These are phyloP conservation scores for Cutaneotrichosporon arboriforme DNA, from an alignment of 1,284 basidiomycete species.

Conservation along the genomic window DNA sequence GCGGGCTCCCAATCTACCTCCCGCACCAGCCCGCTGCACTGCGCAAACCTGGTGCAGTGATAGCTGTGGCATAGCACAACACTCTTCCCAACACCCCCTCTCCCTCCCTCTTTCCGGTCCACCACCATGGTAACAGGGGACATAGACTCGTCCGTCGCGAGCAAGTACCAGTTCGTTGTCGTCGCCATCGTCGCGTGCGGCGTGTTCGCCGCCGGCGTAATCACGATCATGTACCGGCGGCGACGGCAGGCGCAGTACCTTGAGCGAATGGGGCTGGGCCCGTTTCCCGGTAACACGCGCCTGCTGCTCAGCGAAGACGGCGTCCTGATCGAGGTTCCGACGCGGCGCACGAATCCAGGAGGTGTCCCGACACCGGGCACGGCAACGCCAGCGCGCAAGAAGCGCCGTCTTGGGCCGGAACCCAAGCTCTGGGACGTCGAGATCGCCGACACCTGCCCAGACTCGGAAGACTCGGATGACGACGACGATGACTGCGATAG, in stretches of 20 bases:
- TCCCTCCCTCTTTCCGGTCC: not conserved
- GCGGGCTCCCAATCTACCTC: too few species aligned
- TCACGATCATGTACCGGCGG: slow-evolving; percentile 22
- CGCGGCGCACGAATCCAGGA: not conserved
- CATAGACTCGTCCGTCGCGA: not conserved
- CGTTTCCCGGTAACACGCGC: slow-evolving; percentile 3
- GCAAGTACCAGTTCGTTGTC: slow-evolving; percentile 27
- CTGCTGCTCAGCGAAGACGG: slow-evolving; percentile 6
- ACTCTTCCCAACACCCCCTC: not conserved
- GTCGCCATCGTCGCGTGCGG: slow-evolving; percentile 28
- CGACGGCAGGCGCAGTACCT: slow-evolving; percentile 6
- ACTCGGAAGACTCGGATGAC: not conserved
- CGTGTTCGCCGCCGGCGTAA: slow-evolving; percentile 21
- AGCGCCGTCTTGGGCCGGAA: slow-evolving; percentile 7
- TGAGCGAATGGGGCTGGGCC: slow-evolving; percentile 1
- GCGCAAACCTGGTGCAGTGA: too few species aligned
- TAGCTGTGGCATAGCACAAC: too few species aligned
- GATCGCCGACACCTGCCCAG: not conserved
- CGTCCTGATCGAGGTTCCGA: slow-evolving; percentile 6
- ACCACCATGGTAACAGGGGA: not conserved
- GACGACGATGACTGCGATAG: slow-evolving; percentile 1
- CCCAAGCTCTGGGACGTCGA: slow-evolving; percentile 13
- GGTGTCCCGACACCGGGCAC: not conserved
- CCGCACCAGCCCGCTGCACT: too few species aligned
- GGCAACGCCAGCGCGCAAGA: not conserved